Percentiles rank a stretch among this genome's conserved stretches.
Evolutionary conservation across 176 grass and related monocot species (phyloP).

Genomic region (Bromus sterilis): DNA sequence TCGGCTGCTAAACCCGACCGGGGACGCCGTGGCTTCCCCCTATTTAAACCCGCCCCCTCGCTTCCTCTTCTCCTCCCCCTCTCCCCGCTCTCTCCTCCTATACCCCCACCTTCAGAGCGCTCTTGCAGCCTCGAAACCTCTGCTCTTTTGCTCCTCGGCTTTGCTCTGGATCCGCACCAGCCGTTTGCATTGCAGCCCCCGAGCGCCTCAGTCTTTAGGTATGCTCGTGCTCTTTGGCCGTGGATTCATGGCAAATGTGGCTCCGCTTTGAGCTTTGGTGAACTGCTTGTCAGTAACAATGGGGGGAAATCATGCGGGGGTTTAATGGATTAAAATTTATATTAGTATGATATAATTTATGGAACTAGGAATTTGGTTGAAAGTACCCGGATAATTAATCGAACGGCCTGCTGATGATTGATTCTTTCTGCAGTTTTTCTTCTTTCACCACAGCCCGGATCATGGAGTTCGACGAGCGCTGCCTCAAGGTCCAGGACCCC

Average conservation of each 20-base stretch:
- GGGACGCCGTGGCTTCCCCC: slow-evolving; percentile 6
- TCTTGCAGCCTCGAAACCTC: background rate
- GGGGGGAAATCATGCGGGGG: background rate
- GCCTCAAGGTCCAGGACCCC: slow-evolving; percentile 49
- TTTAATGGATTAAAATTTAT: background rate
- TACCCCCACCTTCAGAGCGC: background rate
- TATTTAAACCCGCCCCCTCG: slow-evolving; percentile 57
- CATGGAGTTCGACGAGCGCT: slow-evolving; percentile 83
- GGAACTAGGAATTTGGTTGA: background rate
- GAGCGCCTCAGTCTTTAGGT: slow-evolving; percentile 26
- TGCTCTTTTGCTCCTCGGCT: background rate
- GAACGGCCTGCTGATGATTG: background rate
- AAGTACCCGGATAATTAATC: background rate
- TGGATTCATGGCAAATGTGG: slow-evolving; percentile 29
- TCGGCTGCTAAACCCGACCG: slow-evolving; percentile 18
- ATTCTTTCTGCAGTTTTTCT: slow-evolving; percentile 24
- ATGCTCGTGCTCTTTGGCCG: slow-evolving; percentile 23
- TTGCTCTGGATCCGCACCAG: background rate
- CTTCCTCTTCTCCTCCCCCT: slow-evolving; percentile 44
- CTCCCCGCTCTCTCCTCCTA: slow-evolving; percentile 9
- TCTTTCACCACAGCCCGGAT: background rate
- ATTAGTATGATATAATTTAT: background rate
- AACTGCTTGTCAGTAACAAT: background rate
- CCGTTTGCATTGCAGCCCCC: slow-evolving; percentile 23
- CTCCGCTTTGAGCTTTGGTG: slow-evolving; percentile 6